A percentile compares a stretch with the other conserved stretches of the same genome.
Evolutionary conservation across 306 rosid species (phyloP).

Genomic region (Castanopsis chinensis): DNA sequence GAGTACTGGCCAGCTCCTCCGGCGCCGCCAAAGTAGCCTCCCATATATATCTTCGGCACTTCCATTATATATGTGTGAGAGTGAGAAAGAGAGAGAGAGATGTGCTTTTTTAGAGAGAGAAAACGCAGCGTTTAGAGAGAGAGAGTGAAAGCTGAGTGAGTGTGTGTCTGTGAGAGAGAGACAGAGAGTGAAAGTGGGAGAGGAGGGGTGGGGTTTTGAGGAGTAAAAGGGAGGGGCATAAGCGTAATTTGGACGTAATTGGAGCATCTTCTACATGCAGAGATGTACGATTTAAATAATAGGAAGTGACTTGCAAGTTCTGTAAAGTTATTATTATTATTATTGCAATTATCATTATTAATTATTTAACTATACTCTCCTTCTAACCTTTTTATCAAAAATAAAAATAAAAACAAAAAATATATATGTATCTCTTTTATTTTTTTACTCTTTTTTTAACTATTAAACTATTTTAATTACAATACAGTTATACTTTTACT

Average conservation of each 20-base stretch:
- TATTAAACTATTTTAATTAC: not conserved
- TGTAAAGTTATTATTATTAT: conserved; percentile 44
- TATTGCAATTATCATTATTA: not conserved
- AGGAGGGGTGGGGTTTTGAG: conserved; percentile 70
- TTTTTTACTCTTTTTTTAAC: not conserved
- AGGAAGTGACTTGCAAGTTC: conserved; percentile 74
- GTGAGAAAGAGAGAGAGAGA: not conserved
- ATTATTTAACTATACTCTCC: conserved; percentile 19
- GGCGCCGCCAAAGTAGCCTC: conserved; percentile 51
- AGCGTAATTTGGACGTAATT: conserved; percentile 26
- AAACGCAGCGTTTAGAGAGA: too few relatives aligned
- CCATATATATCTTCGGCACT: conserved; percentile 53
- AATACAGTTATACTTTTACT: not conserved
- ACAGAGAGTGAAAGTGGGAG: conserved; percentile 34
- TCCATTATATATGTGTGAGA: conserved; percentile 41
- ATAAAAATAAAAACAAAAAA: too few relatives aligned
- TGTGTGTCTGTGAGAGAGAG: not conserved
- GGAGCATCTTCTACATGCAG: conserved; percentile 55
- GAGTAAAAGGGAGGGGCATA: conserved; percentile 49
- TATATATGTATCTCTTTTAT: not conserved
- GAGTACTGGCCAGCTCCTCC: conserved; percentile 49
- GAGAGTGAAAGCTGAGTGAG: not conserved
- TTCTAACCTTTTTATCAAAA: not conserved
- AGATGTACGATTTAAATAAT: conserved; percentile 39
- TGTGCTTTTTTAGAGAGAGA: not conserved